phyloP scores from a whole-genome alignment of 495 filamentous ascomycete species.

The Xylaria intraflava region DNA sequence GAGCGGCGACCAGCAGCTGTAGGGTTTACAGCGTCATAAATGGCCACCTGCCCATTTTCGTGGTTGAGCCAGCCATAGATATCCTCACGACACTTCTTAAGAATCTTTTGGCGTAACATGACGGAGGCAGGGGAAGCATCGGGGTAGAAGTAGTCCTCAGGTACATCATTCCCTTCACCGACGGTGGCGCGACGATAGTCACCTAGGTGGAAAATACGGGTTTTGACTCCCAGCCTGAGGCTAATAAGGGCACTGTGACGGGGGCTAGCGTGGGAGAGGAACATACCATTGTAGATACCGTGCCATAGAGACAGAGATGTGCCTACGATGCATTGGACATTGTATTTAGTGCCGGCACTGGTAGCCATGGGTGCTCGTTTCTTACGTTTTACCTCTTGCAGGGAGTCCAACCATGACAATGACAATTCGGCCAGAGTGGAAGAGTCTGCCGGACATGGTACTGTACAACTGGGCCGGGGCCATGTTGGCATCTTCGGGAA shows the following conservation, averaged over 20 bases:
- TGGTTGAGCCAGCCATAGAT: constrained; percentile 93
- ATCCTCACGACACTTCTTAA: constrained; percentile 95
- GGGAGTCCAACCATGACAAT: constrained; percentile 96
- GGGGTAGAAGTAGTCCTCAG: constrained; percentile 96
- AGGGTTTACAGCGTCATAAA: constrained; percentile 98
- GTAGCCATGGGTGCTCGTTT: constrained; percentile 8
- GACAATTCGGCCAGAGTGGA: constrained; percentile 93
- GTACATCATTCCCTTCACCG: constrained; percentile 77
- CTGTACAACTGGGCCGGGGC: constrained; percentile 97
- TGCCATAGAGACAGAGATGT: constrained; percentile 90
- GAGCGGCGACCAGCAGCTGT: constrained; percentile 74
- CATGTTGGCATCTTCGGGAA: constrained; percentile 73
- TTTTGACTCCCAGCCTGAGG: constrained; percentile 89
- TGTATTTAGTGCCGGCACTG: neutral
- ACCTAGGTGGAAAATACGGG: constrained; percentile 91
- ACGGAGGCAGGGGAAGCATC: constrained; percentile 86
- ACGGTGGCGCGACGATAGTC: constrained; percentile 93
- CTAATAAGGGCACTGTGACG: neutral
- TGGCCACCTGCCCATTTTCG: constrained; percentile 96
- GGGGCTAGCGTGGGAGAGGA: neutral
- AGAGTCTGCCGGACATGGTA: constrained; percentile 92
- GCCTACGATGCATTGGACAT: constrained; percentile 45
- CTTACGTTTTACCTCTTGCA: constrained; percentile 92
- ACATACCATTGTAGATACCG: constrained; percentile 86
- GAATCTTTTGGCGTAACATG: constrained; percentile 87